phyloP scores from a whole-genome alignment of 2,329 filamentous ascomycete species.

The Colletotrichum sp. region DNA sequence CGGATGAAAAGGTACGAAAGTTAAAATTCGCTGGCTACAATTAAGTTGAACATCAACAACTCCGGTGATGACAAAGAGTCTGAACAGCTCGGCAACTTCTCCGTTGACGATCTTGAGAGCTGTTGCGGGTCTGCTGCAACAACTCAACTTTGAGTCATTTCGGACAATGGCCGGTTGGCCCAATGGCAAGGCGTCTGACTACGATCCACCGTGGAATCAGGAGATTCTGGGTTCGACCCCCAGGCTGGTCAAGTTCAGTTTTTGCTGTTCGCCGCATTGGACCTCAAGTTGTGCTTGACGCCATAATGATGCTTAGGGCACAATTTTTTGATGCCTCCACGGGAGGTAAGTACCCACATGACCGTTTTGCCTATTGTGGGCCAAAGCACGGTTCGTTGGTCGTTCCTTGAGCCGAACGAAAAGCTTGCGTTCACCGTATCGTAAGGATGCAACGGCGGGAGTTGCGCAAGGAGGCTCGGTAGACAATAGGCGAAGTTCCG shows the following conservation, averaged over 20 bases:
- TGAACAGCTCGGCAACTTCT: background rate
- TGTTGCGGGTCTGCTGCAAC: background rate
- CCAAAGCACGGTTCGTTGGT: slow-evolving; percentile 15
- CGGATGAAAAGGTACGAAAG: background rate
- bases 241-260: slow-evolving; percentile 12
- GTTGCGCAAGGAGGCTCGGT: background rate
- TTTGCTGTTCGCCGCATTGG: background rate
- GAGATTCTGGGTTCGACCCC: slow-evolving; percentile 22
- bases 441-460: background rate
- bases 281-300: background rate
- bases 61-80: background rate
- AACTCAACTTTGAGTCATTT: background rate
- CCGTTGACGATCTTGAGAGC: background rate
- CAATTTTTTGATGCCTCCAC: background rate
- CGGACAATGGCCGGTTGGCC: slow-evolving; percentile 28
- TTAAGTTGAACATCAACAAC: background rate
- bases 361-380: background rate
- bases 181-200: slow-evolving; percentile 49
- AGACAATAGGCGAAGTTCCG: background rate
- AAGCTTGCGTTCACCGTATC: slow-evolving; percentile 2
- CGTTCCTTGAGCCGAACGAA: background rate
- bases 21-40: background rate
- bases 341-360: background rate
- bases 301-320: background rate
- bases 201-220: slow-evolving; percentile 29